phyloP scores from a whole-genome alignment of 495 filamentous ascomycete species.

The Neurospora sp. region DNA sequence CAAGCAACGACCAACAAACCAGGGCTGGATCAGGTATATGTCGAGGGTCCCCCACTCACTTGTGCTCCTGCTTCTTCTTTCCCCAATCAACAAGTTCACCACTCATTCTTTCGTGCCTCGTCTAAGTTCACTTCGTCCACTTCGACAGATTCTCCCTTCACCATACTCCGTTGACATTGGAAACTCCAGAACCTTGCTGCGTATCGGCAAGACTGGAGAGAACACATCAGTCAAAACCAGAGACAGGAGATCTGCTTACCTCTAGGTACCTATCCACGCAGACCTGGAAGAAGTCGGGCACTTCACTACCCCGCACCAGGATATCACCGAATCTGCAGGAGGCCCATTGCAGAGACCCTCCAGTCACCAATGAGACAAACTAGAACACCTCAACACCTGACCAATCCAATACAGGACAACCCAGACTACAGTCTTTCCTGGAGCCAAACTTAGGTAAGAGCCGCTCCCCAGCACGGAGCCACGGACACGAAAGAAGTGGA shows the following conservation, averaged over 20 bases:
- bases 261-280: neutral
- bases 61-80: neutral
- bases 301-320: neutral
- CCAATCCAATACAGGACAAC: neutral
- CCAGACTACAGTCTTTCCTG: neutral
- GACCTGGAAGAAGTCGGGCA: neutral
- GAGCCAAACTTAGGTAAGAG: neutral
- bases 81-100: neutral
- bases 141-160: too few species aligned
- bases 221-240: neutral
- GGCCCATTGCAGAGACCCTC: neutral
- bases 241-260: neutral
- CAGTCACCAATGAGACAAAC: neutral
- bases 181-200: too few species aligned
- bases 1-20: neutral
- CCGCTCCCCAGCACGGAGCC: neutral
- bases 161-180: too few species aligned
- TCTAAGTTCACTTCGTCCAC: too few species aligned
- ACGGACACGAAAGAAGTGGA: neutral
- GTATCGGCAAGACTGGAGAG: too few species aligned
- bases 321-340: neutral
- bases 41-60: neutral
- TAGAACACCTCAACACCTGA: neutral
- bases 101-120: too few species aligned
- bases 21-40: neutral